phyloP scores from a whole-genome alignment of 1,139 yeast genomes.

The Blastobotrys aristatus region DNA sequence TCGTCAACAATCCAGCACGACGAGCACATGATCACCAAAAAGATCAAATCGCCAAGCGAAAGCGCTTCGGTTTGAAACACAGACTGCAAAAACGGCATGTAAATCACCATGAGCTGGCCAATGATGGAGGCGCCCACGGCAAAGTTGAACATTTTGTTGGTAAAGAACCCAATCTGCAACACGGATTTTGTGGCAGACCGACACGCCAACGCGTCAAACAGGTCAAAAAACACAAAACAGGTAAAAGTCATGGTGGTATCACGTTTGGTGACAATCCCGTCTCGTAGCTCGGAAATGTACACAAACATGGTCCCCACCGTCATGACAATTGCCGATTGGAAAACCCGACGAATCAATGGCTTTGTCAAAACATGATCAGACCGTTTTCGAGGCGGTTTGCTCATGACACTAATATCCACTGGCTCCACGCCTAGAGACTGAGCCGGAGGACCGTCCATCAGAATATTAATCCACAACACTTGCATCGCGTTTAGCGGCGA shows the following conservation, averaged over 20 bases:
- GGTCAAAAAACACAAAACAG: constrained; percentile 88
- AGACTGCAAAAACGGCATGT: constrained; percentile 84
- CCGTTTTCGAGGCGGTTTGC: constrained; percentile 86
- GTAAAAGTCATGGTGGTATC: constrained; percentile 99
- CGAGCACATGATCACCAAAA: constrained; percentile 61
- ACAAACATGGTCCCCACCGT: constrained; percentile 76
- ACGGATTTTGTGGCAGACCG: constrained; percentile 81
- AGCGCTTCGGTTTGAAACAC: constrained; percentile 94
- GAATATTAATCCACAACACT: constrained; percentile 91
- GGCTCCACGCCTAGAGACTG: constrained; percentile 97
- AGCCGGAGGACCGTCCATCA: constrained; percentile 99
- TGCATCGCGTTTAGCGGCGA: constrained; percentile 99
- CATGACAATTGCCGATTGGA: constrained; percentile 70
- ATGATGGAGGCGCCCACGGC: constrained; percentile 86
- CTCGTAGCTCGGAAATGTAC: constrained; percentile 78
- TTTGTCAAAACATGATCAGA: constrained; percentile 73
- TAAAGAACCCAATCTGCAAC: constrained; percentile 66
- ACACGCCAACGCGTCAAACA: constrained; percentile 92
- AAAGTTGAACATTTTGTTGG: constrained; percentile 83
- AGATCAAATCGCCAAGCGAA: constrained; percentile 58
- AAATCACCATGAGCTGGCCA: constrained; percentile 93
- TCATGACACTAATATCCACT: constrained; percentile 92
- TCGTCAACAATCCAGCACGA: constrained; percentile 86
- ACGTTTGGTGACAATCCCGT: constrained; percentile 76
- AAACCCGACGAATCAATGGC: constrained; percentile 62